Evolutionary conservation across 108 stramenopile genomes (phyloP).

Genomic region (Asterionellopsis glacialis): DNA sequence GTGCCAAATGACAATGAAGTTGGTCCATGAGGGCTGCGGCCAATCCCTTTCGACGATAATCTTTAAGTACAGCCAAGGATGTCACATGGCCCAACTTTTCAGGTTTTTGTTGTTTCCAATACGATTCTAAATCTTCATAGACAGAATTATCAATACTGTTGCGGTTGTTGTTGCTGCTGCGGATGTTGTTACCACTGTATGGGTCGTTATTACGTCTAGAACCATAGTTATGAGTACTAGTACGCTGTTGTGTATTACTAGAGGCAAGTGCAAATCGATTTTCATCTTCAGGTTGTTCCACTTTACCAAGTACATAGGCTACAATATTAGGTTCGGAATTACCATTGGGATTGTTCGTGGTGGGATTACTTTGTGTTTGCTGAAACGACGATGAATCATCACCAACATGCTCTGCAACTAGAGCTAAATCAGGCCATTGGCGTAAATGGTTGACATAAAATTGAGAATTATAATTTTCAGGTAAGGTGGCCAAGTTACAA

Average conservation of each 20-base stretch:
- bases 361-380: constrained; percentile 5
- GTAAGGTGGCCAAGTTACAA: constrained; percentile 83
- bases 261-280: neutral
- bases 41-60: constrained; percentile 72
- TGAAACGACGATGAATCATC: neutral
- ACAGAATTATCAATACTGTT: constrained; percentile 2
- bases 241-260: no score
- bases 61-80: constrained; percentile 68
- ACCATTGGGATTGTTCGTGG: constrained; percentile 5
- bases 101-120: constrained; percentile 6
- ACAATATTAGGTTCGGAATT: constrained; percentile 54
- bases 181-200: constrained; percentile 7
- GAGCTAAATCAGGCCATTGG: constrained; percentile 76
- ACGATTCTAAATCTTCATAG: constrained; percentile 6
- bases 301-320: constrained; percentile 84
- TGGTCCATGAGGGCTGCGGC: constrained; percentile 67
- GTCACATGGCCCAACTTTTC: constrained; percentile 78
- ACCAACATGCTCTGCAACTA: constrained; percentile 72
- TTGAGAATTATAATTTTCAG: constrained; percentile 85
- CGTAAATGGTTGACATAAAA: constrained; percentile 80
- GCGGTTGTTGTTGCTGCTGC: no score
- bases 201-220: neutral
- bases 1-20: constrained; percentile 68
- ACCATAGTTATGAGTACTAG: no score
- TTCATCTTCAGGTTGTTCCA: constrained; percentile 42